phyloP scores from a whole-genome alignment of 148 eudicot genomes.

The Spergularia marina region DNA sequence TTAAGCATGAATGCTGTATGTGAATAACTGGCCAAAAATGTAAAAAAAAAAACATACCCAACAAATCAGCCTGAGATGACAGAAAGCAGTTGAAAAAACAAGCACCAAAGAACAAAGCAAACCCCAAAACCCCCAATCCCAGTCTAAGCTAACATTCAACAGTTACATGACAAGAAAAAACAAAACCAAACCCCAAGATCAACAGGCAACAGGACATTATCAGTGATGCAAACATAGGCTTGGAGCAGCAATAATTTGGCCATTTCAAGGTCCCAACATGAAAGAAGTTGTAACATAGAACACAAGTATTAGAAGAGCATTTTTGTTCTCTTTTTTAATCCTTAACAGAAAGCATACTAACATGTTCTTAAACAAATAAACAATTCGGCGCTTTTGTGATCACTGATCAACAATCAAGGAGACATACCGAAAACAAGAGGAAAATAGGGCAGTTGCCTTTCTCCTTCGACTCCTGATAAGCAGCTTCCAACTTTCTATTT shows the following conservation, averaged over 20 bases:
- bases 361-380: not conserved
- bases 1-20: not conserved
- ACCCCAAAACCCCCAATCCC: not conserved
- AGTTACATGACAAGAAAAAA: not conserved
- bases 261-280: not conserved
- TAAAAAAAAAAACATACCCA: not conserved
- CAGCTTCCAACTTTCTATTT: constrained; percentile 86
- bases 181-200: not conserved
- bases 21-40: not conserved
- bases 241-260: not conserved
- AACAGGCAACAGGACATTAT: not conserved
- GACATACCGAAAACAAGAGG: constrained; percentile 87
- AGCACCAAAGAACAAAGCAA: not conserved
- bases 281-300: not conserved
- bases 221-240: not conserved
- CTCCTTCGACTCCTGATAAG: constrained; percentile 77
- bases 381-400: not conserved
- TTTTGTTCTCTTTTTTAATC: not conserved
- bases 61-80: no score
- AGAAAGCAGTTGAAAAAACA: no score
- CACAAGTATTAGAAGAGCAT: not conserved
- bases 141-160: not conserved
- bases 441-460: constrained; percentile 68
- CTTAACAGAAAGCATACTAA: not conserved
- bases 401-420: constrained; percentile 6